Evolutionary conservation across 1,284 basidiomycete genomes (phyloP), one percentile per base, ranked within the genome.

Genomic region (Malassezia vespertilionis): DNA sequence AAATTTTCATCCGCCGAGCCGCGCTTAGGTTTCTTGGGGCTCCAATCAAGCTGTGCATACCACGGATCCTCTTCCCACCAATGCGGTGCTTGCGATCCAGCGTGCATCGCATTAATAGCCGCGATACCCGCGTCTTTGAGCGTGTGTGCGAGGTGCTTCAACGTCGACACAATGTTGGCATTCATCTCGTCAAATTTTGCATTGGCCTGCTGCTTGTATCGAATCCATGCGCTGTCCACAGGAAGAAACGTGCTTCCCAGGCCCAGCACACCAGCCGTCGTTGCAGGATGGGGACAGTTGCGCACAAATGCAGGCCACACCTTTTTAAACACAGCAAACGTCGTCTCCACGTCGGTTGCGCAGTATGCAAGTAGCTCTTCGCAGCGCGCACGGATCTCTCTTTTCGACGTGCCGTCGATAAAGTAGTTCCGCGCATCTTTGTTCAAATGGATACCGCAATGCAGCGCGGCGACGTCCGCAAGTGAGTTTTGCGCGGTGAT

Each of bases 231-330:
- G 58, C 87, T 76, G 65, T 96, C 84, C 32, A 97, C 86, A 0
- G 88, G 84, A 30, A 99, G 75, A 58, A 96, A 86, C 34, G 85
- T 82, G 36, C 82, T 88, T 1, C 88, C 86, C 86, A 97, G 95
- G 1, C 81, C 81, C 38, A 93, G 74, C 15, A 93, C 79, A 8
- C 93, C 91, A 0, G 89, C 84, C 63, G 93, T 90, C 2, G 86
- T 86, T 1, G 86, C 89, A 0, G 91, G 91, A 71, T 85, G 87
- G 0, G 90, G 89, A 69, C 91, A 99, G 1, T 80, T 80, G 17
- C 76, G 65, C 31, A 87, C 76, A 69, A 93, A 99, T 0, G 80
- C 77, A 0, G 90, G 87, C n/a, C 95, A 78, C 7, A 85, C 83
- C 50, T 80, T 78, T 18, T 75, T 63, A 70, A 82, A 93, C 8